These are phyloP conservation scores for Auricularia heimuer DNA, from an alignment of 768 basidiomycete species.

Conservation along the genomic window DNA sequence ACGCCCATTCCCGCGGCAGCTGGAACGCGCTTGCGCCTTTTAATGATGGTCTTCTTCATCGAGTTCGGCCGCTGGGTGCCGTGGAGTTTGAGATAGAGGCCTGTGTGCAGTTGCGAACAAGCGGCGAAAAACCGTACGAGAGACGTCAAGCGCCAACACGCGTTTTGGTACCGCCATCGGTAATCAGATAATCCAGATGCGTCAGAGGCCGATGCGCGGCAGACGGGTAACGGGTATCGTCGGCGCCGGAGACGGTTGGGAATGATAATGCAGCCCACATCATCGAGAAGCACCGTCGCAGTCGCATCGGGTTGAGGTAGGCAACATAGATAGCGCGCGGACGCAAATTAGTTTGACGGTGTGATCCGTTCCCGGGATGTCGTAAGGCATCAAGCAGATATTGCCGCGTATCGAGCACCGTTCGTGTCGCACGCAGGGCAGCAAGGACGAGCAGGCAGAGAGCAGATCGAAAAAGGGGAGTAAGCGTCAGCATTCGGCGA, in stretches of 20 bases:
- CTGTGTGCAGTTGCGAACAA: slow-evolving; percentile 29
- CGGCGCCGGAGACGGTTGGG: neutral
- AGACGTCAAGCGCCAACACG: neutral
- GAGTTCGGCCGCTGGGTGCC: slow-evolving; percentile 93
- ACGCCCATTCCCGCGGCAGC: slow-evolving; percentile 42
- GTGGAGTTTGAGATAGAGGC: slow-evolving; percentile 97
- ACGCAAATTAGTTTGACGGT: neutral
- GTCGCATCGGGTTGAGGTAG: no score
- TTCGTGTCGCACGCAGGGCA: no score
- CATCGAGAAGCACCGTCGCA: no score
- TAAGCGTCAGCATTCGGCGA: no score
- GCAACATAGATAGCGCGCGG: neutral
- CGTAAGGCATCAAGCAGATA: no score
- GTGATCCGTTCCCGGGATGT: neutral
- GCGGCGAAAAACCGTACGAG: slow-evolving; percentile 6
- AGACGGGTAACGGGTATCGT: neutral
- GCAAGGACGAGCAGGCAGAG: no score
- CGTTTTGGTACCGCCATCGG: neutral
- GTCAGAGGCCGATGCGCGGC: neutral
- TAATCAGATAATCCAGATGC: neutral
- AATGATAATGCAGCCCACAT: neutral
- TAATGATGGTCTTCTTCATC: slow-evolving; percentile 99
- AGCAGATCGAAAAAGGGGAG: no score
- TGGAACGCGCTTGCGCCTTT: slow-evolving; percentile 93
- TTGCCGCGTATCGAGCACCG: no score